Percentiles rank a stretch among this genome's conserved stretches.
phyloP scores from a whole-genome alignment of 148 eudicot species.

The Camellia granthamiana region DNA sequence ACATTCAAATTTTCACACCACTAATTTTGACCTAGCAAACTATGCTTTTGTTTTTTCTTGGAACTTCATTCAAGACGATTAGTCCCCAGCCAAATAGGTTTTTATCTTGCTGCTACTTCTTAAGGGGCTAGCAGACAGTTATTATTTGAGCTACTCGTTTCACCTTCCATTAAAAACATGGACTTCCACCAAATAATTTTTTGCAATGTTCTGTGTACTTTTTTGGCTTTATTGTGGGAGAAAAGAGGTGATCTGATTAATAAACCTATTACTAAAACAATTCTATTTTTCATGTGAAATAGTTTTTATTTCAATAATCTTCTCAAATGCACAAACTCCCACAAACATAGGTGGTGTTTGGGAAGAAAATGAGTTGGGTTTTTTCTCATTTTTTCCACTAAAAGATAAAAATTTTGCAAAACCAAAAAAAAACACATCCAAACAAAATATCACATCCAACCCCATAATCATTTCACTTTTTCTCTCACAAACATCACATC shows the following conservation, averaged over 20 bases:
- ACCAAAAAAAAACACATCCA: no score
- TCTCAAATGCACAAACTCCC: not conserved
- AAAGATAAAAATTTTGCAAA: no score
- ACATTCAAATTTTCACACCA: not conserved
- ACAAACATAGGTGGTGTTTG: no score
- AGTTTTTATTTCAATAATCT: not conserved
- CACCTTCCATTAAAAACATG: not conserved
- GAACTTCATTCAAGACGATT: not conserved
- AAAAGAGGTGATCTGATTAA: not conserved
- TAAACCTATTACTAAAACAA: not conserved
- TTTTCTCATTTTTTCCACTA: no score
- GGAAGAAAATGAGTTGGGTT: no score
- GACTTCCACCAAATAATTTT: not conserved
- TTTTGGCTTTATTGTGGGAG: not conserved
- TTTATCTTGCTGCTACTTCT: not conserved
- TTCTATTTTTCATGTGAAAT: not conserved
- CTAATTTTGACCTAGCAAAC: not conserved
- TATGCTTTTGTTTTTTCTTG: not conserved
- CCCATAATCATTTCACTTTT: no score
- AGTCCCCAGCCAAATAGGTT: slow-evolving; percentile 1
- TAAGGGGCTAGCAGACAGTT: not conserved
- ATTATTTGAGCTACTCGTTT: not conserved
- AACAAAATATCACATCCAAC: no score
- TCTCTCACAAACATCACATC: no score
- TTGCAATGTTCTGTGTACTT: not conserved